Conservation (phyloP, 1,139 yeast genomes). For the Suhomyces taliae region DNA sequence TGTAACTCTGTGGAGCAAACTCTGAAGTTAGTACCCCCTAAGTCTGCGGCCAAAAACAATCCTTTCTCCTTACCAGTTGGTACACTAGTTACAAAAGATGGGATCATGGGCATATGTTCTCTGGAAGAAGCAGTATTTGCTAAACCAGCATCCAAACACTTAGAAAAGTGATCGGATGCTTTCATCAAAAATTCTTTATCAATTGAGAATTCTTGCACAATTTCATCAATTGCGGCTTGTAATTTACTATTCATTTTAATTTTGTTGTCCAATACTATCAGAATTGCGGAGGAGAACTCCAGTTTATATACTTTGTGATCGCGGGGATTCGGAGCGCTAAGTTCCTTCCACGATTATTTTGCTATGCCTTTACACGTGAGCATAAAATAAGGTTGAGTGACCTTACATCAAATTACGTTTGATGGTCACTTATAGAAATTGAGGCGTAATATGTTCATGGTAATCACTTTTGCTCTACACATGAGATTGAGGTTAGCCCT, state of each 20-base stretch:
- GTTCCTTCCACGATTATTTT: conserved; percentile 5
- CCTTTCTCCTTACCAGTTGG: conserved; percentile 86
- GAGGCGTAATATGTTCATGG: too few relatives aligned
- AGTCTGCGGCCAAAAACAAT: conserved; percentile 73
- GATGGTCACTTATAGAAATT: too few relatives aligned
- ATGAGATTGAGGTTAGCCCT: too few relatives aligned
- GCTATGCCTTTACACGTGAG: conserved; percentile 3
- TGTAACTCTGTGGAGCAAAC: conserved; percentile 79
- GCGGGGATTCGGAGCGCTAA: conserved; percentile 11
- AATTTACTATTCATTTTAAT: conserved; percentile 29
- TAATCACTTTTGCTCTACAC: too few relatives aligned
- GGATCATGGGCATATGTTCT: conserved; percentile 80
- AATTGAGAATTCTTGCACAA: conserved; percentile 57
- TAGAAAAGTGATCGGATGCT: conserved; percentile 64
- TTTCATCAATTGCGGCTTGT: conserved; percentile 41
- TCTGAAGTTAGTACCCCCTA: conserved; percentile 88
- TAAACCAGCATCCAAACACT: conserved; percentile 65
- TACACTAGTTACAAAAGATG: conserved; percentile 74
- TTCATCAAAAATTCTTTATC: conserved; percentile 50
- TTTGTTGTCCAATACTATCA: not conserved
- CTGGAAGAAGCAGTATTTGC: conserved; percentile 33
- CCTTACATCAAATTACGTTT: not conserved
- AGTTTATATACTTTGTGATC: conserved; percentile 1
- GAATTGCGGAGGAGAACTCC: not conserved
- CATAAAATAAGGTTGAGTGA: conserved; percentile 1